phyloP scores from a whole-genome alignment of 2,329 filamentous ascomycete species.

The Tympanopsis confertula region DNA sequence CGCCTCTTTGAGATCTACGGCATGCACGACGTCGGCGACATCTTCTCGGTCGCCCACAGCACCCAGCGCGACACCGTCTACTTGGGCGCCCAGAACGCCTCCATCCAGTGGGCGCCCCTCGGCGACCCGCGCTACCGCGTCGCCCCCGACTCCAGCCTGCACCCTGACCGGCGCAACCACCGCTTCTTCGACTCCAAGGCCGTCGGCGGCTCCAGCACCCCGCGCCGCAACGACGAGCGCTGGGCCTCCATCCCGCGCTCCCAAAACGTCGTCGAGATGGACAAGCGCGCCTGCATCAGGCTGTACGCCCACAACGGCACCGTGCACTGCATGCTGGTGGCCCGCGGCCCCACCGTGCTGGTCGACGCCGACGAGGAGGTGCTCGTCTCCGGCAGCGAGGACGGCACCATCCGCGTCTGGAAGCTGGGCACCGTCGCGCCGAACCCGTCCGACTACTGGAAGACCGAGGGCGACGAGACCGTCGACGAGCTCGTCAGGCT shows the following conservation, averaged over 20 bases:
- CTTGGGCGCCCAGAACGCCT: slow-evolving; percentile 85
- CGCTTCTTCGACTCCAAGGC: slow-evolving; percentile 88
- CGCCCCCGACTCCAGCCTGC: slow-evolving; percentile 50
- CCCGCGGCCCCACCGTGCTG: slow-evolving; percentile 54
- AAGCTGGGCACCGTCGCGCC: slow-evolving; percentile 35
- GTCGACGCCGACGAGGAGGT: slow-evolving; percentile 67
- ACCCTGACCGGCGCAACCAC: slow-evolving; percentile 68
- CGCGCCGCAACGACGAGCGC: slow-evolving; percentile 52
- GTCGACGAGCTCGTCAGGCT: slow-evolving; percentile 60
- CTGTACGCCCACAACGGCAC: slow-evolving; percentile 91
- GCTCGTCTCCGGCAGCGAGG: slow-evolving; percentile 80
- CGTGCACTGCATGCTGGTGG: slow-evolving; percentile 88
- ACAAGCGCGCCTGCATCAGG: slow-evolving; percentile 61
- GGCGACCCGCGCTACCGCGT: slow-evolving; percentile 44
- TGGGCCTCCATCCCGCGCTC: slow-evolving; percentile 41
- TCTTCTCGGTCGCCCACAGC: slow-evolving; percentile 91
- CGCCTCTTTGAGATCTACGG: slow-evolving; percentile 85
- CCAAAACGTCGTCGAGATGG: slow-evolving; percentile 62
- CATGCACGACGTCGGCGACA: slow-evolving; percentile 84
- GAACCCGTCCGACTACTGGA: slow-evolving; percentile 26
- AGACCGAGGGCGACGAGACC: slow-evolving; percentile 42
- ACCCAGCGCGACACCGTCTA: slow-evolving; percentile 70
- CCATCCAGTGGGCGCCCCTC: slow-evolving; percentile 71
- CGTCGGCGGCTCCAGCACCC: slow-evolving; percentile 69
- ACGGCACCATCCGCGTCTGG: slow-evolving; percentile 94